Evolutionary conservation across 495 filamentous ascomycete species (phyloP).

Genomic region (Corynascus novoguineensis): DNA sequence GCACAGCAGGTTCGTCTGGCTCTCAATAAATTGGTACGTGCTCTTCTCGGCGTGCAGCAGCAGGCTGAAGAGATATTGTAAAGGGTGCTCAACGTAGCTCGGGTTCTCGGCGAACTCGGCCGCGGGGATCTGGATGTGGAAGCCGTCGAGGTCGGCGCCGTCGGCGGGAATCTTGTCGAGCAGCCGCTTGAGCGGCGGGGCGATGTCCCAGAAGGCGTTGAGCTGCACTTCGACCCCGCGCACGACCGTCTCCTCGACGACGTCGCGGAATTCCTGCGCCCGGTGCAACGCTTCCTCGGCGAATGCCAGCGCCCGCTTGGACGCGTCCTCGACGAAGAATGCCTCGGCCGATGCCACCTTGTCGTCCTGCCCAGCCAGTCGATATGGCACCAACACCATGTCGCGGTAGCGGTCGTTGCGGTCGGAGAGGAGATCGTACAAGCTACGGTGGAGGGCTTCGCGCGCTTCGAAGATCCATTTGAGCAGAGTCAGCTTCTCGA

Average conservation of each 20-base stretch:
- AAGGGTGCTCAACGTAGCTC: constrained; percentile 64
- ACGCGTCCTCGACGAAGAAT: constrained; percentile 76
- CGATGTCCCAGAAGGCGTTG: constrained; percentile 95
- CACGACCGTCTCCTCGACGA: constrained; percentile 78
- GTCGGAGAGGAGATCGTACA: constrained; percentile 76
- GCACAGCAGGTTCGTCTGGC: constrained; percentile 88
- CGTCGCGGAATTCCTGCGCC: constrained; percentile 68
- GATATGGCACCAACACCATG: constrained; percentile 75
- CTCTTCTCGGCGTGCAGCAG: constrained; percentile 82
- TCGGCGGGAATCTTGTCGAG: constrained; percentile 77
- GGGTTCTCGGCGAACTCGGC: constrained; percentile 83
- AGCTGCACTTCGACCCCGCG: constrained; percentile 88
- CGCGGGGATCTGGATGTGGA: constrained; percentile 63
- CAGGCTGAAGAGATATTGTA: constrained; percentile 83
- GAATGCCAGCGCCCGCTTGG: constrained; percentile 59
- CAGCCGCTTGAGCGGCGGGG: constrained; percentile 67
- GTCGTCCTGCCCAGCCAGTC: constrained; percentile 53
- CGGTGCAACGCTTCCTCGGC: constrained; percentile 63
- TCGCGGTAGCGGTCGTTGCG: constrained; percentile 80
- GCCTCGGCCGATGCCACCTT: constrained; percentile 68
- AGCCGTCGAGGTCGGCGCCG: constrained; percentile 34
- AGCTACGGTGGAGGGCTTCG: constrained; percentile 74
- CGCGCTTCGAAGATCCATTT: constrained; percentile 97
- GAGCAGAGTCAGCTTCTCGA: constrained; percentile 87
- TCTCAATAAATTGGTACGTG: constrained; percentile 94